Conservation (phyloP, 371 early-diverging fungal species). For the Apophysomyces ossiformis region DNA sequence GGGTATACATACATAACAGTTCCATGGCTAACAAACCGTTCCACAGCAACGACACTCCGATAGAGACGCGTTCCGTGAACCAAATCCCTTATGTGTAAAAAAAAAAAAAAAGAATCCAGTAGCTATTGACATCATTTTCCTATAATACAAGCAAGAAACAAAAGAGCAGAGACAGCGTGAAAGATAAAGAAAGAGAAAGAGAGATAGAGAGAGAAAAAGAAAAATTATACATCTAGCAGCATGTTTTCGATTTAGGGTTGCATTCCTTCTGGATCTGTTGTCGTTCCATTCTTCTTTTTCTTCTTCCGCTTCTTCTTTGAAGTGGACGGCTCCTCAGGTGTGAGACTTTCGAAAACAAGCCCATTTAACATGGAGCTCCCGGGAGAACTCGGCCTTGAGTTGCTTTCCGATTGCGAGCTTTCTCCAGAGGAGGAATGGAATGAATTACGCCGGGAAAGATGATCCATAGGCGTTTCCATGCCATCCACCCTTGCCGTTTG, state of each 20-base stretch:
- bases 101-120: too few relatives aligned
- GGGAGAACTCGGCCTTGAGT: slow-evolving; percentile 24
- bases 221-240: slow-evolving; percentile 2
- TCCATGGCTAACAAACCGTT: too few relatives aligned
- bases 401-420: slow-evolving; percentile 20
- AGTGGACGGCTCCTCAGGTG: slow-evolving; percentile 30
- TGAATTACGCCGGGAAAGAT: slow-evolving; percentile 35
- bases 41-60: too few relatives aligned
- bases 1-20: too few relatives aligned
- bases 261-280: neutral
- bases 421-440: slow-evolving; percentile 30
- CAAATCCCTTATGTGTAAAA: too few relatives aligned
- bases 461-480: slow-evolving; percentile 30
- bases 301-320: slow-evolving; percentile 24
- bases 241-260: neutral
- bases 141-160: neutral
- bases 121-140: too few relatives aligned
- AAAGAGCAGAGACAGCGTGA: neutral
- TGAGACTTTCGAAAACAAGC: slow-evolving; percentile 36
- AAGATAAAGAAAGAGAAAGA: too few relatives aligned
- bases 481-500: slow-evolving; percentile 19
- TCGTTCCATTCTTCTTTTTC: slow-evolving; percentile 27
- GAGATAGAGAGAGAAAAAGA: neutral
- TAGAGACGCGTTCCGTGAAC: too few relatives aligned
- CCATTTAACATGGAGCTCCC: slow-evolving; percentile 18